Percentiles rank a stretch among this genome's conserved stretches.
These are phyloP conservation scores for Rhodocollybia butyracea DNA, from an alignment of 768 basidiomycete species.

Conservation along the genomic window DNA sequence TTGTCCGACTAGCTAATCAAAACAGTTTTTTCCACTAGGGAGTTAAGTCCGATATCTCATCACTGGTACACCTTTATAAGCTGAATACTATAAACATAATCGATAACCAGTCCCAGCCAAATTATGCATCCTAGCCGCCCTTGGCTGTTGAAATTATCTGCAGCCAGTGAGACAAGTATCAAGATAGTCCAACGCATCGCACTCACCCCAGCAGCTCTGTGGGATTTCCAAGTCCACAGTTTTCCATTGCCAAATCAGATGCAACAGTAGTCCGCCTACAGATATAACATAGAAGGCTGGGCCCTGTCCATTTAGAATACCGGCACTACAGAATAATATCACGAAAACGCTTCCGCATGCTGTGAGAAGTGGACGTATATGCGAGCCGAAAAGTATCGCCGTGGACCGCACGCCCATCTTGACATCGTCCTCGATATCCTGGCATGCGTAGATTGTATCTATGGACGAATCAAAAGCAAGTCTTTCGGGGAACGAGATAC, in stretches of 20 bases:
- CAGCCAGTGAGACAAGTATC: neutral
- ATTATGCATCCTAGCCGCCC: constrained; percentile 15
- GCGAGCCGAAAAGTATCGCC: constrained; percentile 64
- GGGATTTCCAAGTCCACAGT: constrained; percentile 20
- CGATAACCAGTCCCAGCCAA: constrained; percentile 13
- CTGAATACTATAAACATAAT: constrained; percentile 1
- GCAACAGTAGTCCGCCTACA: constrained; percentile 20
- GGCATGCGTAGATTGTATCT: constrained; percentile 76
- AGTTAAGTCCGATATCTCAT: neutral
- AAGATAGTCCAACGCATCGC: neutral
- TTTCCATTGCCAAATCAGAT: constrained; percentile 23
- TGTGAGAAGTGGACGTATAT: constrained; percentile 55
- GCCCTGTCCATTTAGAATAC: constrained; percentile 50
- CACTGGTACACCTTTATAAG: neutral
- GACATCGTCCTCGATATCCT: constrained; percentile 74
- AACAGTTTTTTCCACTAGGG: too few species aligned
- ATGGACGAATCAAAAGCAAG: too few species aligned
- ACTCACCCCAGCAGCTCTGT: constrained; percentile 21
- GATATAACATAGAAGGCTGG: constrained; percentile 24
- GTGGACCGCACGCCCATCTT: constrained; percentile 74
- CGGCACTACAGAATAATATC: constrained; percentile 46
- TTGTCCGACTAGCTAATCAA: too few species aligned
- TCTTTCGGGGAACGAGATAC: constrained; percentile 12
- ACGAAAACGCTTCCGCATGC: constrained; percentile 52
- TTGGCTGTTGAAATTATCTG: constrained; percentile 14